Base-by-base conservation (phyloP, 2,329 filamentous ascomycete genomes). In the Gremmenia infestans region DNA sequence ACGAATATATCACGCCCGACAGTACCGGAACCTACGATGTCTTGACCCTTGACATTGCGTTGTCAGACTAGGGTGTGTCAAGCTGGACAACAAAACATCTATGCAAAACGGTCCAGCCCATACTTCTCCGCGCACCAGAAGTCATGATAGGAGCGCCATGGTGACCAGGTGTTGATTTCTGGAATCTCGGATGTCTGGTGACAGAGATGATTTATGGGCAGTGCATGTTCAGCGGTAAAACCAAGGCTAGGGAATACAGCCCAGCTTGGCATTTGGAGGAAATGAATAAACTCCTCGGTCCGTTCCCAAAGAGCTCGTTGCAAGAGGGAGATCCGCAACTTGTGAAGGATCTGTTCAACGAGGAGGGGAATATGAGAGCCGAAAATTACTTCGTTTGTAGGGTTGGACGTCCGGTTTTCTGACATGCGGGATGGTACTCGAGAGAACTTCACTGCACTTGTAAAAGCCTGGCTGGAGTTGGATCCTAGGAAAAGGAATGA, bases 111-210 rank as follows among this genome's bases (percentile, higher is more conserved):
- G 63, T 66, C 39, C 64, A 67, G 47, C 65, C 65, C n/a, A 50
- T 62, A n/a, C n/a, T 47, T n/a, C 60, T 68, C 6, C 61, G 63
- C n/a, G 50, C 64, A 5, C 65, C 65, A 15, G 65, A 67, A 49
- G 64, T 66, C 4, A 48, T 68, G 7, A 60, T 66, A 28, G 35
- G 22, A 19, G 65, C 65, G 6, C 52, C 58, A 11, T 67, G 65
- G 65, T 61, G 63, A 37, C 35, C 12, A 15, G 56, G 43, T 0
- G 58, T 53, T 1, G 65, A 67, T 48, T 53, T 43, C 25, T 67
- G 64, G 64, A 68, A 66, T 43, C 56, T 68, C 0, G 63, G 65
- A 2, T 56, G 63, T 22, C 47, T 63, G 5, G 11, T 66, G 19
- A 46, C 63, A 1, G 63, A 66, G 50, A 11, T 60, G 14, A 37